Evolutionary conservation across 2,329 filamentous ascomycete species (phyloP).

Genomic region (Cordyceps sp.): DNA sequence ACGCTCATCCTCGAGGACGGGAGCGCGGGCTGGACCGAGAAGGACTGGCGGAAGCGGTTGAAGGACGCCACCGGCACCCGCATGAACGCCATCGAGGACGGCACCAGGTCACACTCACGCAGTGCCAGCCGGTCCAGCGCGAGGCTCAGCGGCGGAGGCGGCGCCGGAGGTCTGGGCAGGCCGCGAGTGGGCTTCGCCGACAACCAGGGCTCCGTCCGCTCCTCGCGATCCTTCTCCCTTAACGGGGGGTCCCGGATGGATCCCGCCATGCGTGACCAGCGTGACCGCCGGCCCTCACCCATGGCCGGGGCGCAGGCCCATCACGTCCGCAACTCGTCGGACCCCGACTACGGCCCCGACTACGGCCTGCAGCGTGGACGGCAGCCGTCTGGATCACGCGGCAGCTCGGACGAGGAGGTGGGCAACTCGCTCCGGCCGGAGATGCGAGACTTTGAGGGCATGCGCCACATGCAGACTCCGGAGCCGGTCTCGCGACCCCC

Average conservation of each 20-base stretch:
- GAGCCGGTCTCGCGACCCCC: conserved; percentile 67
- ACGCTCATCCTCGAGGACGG: conserved; percentile 63
- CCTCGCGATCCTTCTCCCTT: conserved; percentile 34
- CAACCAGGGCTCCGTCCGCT: conserved; percentile 29
- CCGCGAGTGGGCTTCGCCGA: conserved; percentile 42
- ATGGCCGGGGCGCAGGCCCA: conserved; percentile 15
- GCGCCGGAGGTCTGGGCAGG: conserved; percentile 13
- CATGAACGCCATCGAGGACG: conserved; percentile 49
- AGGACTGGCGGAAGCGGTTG: conserved; percentile 75
- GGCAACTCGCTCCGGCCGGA: conserved; percentile 18
- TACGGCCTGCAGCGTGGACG: conserved; percentile 21
- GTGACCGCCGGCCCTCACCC: conserved; percentile 17
- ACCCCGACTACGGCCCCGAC: conserved; percentile 16
- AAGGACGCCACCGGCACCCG: conserved; percentile 75
- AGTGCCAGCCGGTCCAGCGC: conserved; percentile 42
- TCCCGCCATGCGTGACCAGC: conserved; percentile 29
- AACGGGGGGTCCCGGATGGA: conserved; percentile 29
- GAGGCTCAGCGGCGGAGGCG: conserved; percentile 27
- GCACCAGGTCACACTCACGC: conserved; percentile 24
- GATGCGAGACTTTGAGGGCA: conserved; percentile 33
- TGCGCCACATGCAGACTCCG: conserved; percentile 44
- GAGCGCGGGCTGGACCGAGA: conserved; percentile 63
- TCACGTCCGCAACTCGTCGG: conserved; percentile 31
- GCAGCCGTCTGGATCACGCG: conserved; percentile 30
- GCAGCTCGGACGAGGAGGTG: conserved; percentile 40